Conservation (phyloP, 176 grass and related monocot species). For the Phoenix roebelenii region DNA sequence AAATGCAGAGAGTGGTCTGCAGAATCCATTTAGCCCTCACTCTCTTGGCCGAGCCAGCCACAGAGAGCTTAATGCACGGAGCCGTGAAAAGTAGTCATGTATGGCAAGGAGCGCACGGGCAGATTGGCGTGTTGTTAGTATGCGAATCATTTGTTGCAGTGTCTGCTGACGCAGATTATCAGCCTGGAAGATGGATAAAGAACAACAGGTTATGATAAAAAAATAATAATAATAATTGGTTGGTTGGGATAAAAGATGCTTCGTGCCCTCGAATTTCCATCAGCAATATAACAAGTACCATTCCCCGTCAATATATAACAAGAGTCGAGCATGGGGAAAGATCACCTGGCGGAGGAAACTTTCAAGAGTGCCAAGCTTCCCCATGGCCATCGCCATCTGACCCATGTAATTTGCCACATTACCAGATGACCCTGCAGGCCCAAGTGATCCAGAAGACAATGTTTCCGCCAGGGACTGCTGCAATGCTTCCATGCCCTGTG, state of each 20-base stretch:
- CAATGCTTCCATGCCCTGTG: slow-evolving; percentile 25
- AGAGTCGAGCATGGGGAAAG: too few relatives aligned
- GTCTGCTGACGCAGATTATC: slow-evolving; percentile 39
- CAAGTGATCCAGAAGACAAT: slow-evolving; percentile 17
- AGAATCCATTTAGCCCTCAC: slow-evolving; percentile 1
- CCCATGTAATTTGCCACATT: slow-evolving; percentile 23
- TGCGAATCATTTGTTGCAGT: slow-evolving; percentile 29
- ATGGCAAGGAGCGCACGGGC: slow-evolving; percentile 41
- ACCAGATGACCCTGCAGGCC: slow-evolving; percentile 6
- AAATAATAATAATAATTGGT: too few relatives aligned
- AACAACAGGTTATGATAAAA: too few relatives aligned
- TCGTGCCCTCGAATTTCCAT: too few relatives aligned
- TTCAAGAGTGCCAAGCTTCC: slow-evolving; percentile 31
- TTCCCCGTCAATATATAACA: too few relatives aligned
- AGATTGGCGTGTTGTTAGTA: slow-evolving; percentile 39
- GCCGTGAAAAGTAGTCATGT: slow-evolving; percentile 31
- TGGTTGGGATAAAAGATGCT: too few relatives aligned
- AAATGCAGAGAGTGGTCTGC: too few relatives aligned
- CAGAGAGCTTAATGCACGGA: slow-evolving; percentile 42
- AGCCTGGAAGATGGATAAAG: slow-evolving; percentile 20
- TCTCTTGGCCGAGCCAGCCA: slow-evolving; percentile 40
- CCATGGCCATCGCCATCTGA: slow-evolving; percentile 36
- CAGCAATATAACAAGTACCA: too few relatives aligned
- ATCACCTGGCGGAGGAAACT: slow-evolving; percentile 35
- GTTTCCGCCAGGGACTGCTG: slow-evolving; percentile 30